A percentile compares a stretch with the other conserved stretches of the same genome.
Evolutionary conservation across 768 basidiomycete genomes (phyloP).

Genomic region (Boletus sensibilis): DNA sequence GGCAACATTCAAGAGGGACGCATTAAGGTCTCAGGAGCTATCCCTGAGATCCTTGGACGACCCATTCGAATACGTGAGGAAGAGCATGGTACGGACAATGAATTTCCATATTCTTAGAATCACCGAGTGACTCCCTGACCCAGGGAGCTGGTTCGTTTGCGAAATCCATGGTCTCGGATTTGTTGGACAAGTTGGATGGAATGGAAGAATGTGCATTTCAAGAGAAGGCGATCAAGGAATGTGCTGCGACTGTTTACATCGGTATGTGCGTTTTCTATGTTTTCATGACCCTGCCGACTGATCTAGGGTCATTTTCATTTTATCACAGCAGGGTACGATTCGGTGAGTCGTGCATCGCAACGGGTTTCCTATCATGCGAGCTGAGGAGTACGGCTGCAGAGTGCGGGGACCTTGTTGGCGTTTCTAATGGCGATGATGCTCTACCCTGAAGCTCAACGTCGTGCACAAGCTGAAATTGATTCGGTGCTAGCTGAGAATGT

Average conservation of each 20-base stretch:
- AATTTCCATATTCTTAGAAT: not conserved
- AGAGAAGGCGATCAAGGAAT: conserved; percentile 28
- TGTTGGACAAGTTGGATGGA: conserved; percentile 20
- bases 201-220: conserved; percentile 11
- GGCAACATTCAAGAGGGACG: conserved; percentile 29
- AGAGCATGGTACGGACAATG: conserved; percentile 22
- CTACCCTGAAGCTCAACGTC: conserved; percentile 30
- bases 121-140: not conserved
- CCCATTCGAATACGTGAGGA: conserved; percentile 30
- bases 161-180: conserved; percentile 32
- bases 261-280: conserved; percentile 16
- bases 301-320: not conserved
- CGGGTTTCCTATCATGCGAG: not conserved
- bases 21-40: conserved; percentile 26
- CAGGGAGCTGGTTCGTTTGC: conserved; percentile 25
- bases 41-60: conserved; percentile 23
- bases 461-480: conserved; percentile 33
- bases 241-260: conserved; percentile 32
- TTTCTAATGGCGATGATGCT: conserved; percentile 33
- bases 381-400: conserved; percentile 14
- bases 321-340: conserved; percentile 27
- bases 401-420: conserved; percentile 20
- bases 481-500: conserved; percentile 9
- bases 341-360: conserved; percentile 14
- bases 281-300: not conserved